Base-by-base conservation (phyloP, 1,139 yeast species). In the Ogataea hybrid region DNA sequence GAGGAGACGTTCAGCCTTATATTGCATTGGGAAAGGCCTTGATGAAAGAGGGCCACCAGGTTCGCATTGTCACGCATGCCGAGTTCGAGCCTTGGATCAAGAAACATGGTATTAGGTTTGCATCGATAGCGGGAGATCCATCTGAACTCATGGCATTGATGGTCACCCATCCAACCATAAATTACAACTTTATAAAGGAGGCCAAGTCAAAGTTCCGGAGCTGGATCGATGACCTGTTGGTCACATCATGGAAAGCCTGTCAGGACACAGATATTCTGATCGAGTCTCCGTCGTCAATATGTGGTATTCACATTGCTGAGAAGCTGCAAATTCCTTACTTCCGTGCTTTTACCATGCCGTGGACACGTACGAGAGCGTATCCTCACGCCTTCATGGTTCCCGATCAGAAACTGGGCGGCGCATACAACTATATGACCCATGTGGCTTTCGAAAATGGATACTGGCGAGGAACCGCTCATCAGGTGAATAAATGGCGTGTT, bases 341-440 rank as follows among this genome's bases (percentile, higher is more conserved):
- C 70, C 71, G 97, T 54, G 97, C 97, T 0, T 92, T 90, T 58
- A 92, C 97, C 0, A 90, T 90, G 97, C 97, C 97, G 0, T 90
- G 97, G 97, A 87, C 97, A 0, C 69, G 96, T 52, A 90, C 97
- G 0, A 73, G 95, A 50, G 95, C 96, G 0, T 90, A 90, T 59
- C 97, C 97, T 1, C 97, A 90, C 68, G 97, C 97, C 0, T 89
- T 90, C 52, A 81, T 90, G 56, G 96, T 88, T 5, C 97, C 97
- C 0, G 97, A 88, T 47, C 95, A 85, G 61, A 87, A 84, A 58
- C 77, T 84, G 62, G 96, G 97, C 7, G 96, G 97, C 1, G 83
- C 92, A 5, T 90, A 90, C 64, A 90, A 90, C 59, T 87, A 87
- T 57, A 69, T 92, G 64, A 89, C 97, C 0, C 95, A 92, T 63